phyloP scores from a whole-genome alignment of 176 grass and related monocot species.

The Canna indica region DNA sequence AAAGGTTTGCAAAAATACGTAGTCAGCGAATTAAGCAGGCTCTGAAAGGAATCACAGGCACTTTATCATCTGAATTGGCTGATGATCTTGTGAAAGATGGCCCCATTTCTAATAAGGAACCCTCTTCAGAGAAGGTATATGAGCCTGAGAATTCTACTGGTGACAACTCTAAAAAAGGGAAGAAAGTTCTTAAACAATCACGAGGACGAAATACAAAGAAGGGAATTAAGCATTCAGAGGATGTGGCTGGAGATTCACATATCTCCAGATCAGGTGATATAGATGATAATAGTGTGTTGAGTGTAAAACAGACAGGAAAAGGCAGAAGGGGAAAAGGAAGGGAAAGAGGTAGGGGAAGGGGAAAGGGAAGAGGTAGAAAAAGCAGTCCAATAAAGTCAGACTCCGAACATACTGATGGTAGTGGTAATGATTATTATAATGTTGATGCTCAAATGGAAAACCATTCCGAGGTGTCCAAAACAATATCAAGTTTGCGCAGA shows the following conservation, averaged over 20 bases:
- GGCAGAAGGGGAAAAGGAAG: conserved; percentile 30
- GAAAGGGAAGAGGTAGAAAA: neutral
- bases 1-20: conserved; percentile 97
- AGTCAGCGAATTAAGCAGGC: conserved; percentile 96
- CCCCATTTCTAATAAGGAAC: neutral
- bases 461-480: conserved; percentile 13
- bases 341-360: conserved; percentile 20
- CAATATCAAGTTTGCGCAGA: conserved; percentile 30
- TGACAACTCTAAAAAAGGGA: conserved; percentile 3
- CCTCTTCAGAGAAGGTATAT: neutral
- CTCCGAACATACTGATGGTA: conserved; percentile 22
- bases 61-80: conserved; percentile 34
- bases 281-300: neutral
- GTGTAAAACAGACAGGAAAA: conserved; percentile 26
- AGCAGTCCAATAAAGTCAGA: conserved; percentile 23
- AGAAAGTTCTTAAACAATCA: neutral
- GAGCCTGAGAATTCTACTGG: neutral
- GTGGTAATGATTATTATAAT: conserved; percentile 26
- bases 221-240: neutral
- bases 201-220: neutral
- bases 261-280: neutral
- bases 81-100: conserved; percentile 49
- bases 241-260: neutral
- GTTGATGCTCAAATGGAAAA: conserved; percentile 13
- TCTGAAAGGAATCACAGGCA: conserved; percentile 84